Conservation (phyloP, 805 yeast species). For the Torulaspora microellipsoides region DNA sequence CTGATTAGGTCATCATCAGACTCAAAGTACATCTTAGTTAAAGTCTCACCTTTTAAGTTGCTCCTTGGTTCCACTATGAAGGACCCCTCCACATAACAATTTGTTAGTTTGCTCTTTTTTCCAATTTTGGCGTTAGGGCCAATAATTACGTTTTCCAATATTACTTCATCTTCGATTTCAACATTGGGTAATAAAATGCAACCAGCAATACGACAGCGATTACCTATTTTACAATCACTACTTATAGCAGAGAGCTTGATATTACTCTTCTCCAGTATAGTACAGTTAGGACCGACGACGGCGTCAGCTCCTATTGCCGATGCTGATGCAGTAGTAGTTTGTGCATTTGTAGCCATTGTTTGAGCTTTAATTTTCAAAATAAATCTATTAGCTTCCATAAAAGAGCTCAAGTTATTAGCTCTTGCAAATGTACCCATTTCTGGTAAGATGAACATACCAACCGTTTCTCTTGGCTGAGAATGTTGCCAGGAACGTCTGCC, state of each 20-base stretch:
- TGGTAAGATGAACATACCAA: slow-evolving; percentile 71
- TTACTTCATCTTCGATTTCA: slow-evolving; percentile 68
- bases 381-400: slow-evolving; percentile 83
- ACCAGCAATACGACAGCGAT: slow-evolving; percentile 82
- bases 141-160: slow-evolving; percentile 76
- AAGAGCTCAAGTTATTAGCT: slow-evolving; percentile 72
- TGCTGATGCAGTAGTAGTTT: slow-evolving; percentile 23
- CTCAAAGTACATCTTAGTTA: slow-evolving; percentile 36
- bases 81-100: slow-evolving; percentile 82
- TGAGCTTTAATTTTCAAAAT: slow-evolving; percentile 63
- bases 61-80: slow-evolving; percentile 59
- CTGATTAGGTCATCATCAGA: slow-evolving; percentile 23
- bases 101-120: slow-evolving; percentile 59
- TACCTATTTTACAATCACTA: slow-evolving; percentile 68
- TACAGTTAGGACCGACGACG: slow-evolving; percentile 62
- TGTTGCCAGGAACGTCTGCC: slow-evolving; percentile 94
- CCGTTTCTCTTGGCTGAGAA: slow-evolving; percentile 48
- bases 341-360: slow-evolving; percentile 27
- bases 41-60: slow-evolving; percentile 53
- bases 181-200: slow-evolving; percentile 73
- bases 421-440: slow-evolving; percentile 66
- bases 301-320: slow-evolving; percentile 90
- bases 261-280: slow-evolving; percentile 74
- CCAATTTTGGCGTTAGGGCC: slow-evolving; percentile 67
- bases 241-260: slow-evolving; percentile 86